Conservation (phyloP, 2,329 filamentous ascomycete genomes). For the Westerdykella ornata region DNA sequence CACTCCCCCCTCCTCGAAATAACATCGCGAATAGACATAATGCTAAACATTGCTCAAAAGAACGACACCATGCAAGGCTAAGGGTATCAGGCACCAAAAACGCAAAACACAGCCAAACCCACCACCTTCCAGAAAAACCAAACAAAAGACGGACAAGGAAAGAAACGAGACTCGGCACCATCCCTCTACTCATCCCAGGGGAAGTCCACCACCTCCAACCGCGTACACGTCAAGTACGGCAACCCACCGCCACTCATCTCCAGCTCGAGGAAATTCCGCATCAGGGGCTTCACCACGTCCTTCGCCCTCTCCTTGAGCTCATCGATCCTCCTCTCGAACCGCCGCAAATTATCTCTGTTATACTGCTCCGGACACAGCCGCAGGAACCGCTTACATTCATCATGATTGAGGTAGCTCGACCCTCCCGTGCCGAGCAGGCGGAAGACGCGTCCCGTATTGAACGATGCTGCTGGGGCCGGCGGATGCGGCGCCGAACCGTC, state of each 20-base stretch:
- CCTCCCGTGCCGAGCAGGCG: constrained; percentile 63
- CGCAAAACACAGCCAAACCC: constrained; percentile 2
- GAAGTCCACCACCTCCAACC: constrained; percentile 55
- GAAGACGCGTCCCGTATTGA: constrained; percentile 67
- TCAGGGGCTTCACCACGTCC: constrained; percentile 76
- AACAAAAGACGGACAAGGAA: background rate
- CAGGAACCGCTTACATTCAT: constrained; percentile 85
- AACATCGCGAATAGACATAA: too few species aligned
- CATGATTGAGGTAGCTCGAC: constrained; percentile 65
- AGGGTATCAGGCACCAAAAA: constrained; percentile 12
- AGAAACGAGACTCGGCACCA: background rate
- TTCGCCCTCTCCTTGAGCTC: constrained; percentile 80
- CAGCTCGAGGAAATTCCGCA: constrained; percentile 77
- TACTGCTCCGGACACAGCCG: constrained; percentile 78
- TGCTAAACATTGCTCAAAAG: too few species aligned
- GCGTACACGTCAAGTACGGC: constrained; percentile 60
- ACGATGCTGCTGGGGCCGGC: constrained; percentile 42
- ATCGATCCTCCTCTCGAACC: constrained; percentile 81
- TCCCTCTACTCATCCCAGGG: constrained; percentile 50
- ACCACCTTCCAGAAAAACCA: background rate
- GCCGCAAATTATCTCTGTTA: constrained; percentile 73
- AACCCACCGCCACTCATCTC: constrained; percentile 54
- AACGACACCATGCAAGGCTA: background rate
- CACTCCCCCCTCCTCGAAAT: too few species aligned
- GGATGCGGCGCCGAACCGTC: constrained; percentile 1